Conservation (phyloP, 495 filamentous ascomycete genomes). For the Neurospora tetraspora region DNA sequence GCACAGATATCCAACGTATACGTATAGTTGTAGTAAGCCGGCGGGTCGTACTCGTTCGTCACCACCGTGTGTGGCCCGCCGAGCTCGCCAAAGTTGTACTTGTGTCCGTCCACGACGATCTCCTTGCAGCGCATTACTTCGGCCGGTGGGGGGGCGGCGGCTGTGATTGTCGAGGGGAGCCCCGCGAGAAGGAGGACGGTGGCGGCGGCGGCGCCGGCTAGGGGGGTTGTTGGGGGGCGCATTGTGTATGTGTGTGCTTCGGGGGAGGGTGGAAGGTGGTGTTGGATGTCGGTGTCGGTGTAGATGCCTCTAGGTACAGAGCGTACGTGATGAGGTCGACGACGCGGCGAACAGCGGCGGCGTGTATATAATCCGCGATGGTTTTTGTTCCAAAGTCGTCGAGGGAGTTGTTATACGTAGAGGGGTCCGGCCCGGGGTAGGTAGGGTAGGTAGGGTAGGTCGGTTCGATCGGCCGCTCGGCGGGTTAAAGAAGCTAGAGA, state of each 20-base stretch:
- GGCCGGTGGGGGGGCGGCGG: not conserved
- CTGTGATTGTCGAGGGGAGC: constrained; percentile 26
- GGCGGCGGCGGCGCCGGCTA: not conserved
- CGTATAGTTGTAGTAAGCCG: constrained; percentile 54
- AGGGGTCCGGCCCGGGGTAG: not conserved
- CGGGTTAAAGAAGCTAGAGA: not conserved
- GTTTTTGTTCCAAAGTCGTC: not conserved
- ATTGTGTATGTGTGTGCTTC: not conserved
- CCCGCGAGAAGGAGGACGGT: constrained; percentile 16
- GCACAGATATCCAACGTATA: constrained; percentile 84
- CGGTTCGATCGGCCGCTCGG: not conserved
- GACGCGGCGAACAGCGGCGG: not conserved
- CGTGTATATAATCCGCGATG: not conserved
- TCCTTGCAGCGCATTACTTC: constrained; percentile 44
- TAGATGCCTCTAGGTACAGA: not conserved
- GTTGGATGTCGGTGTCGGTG: not conserved
- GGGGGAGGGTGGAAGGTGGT: not conserved
- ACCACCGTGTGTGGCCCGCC: constrained; percentile 69
- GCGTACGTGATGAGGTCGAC: not conserved
- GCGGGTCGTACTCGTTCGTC: constrained; percentile 38
- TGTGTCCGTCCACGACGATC: constrained; percentile 44
- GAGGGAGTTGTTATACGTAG: not conserved
- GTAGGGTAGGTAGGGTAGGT: not conserved
- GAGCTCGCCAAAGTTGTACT: constrained; percentile 50
- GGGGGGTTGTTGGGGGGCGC: not conserved